Evolutionary conservation across 768 basidiomycete genomes (phyloP), one percentile per base, ranked within the genome.

Genomic region (Gymnopilus dilepis): DNA sequence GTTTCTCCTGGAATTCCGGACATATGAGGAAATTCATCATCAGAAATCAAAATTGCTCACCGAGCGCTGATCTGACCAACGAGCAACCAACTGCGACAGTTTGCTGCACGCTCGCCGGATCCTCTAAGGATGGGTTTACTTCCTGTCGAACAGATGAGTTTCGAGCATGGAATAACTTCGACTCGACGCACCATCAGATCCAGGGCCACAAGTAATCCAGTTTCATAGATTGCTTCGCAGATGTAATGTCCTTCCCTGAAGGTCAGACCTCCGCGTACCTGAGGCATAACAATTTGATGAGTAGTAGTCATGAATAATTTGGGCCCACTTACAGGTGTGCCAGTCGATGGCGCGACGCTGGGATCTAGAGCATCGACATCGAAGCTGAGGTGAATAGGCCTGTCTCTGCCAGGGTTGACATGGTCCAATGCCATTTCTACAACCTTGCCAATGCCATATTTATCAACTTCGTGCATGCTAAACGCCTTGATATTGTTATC

Each of bases 191-290:
- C 95, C 95, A 99, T 96, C 64, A 99, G 80, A 76, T 99, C 97
- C 22, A 99, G 77, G 0, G 89, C 94, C 24, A 97, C 95, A 19
- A 99, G 84, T 60, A 91, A 84, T 6, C 95, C 95, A 5, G 96
- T 99, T 80, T 97, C 95, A 62, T 87, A 87, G 42, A 99, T 85
- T 5, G 92, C 89, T 77, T 98, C 95, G 66, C 92, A 95, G 69
- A 97, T 95, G 74, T 96, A 98, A 76, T 98, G 97, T n/a, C 96
- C 97, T 73, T 99, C 97, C 65, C 97, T 82, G 80, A 99, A 99
- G 21, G 93, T 95, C 63, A 99, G 78, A 11, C 97, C 97, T 2
- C 97, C 97, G 67, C 96, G 90, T 22, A 97, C 94, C 86, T 91
- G 45, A 15, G 47, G 26, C 43, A 52, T 48, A 47, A 43, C 8